Percentiles rank a stretch among this genome's conserved stretches.
Evolutionary conservation across 345 rosid species (phyloP).

Genomic region (Isatis tinctoria): DNA sequence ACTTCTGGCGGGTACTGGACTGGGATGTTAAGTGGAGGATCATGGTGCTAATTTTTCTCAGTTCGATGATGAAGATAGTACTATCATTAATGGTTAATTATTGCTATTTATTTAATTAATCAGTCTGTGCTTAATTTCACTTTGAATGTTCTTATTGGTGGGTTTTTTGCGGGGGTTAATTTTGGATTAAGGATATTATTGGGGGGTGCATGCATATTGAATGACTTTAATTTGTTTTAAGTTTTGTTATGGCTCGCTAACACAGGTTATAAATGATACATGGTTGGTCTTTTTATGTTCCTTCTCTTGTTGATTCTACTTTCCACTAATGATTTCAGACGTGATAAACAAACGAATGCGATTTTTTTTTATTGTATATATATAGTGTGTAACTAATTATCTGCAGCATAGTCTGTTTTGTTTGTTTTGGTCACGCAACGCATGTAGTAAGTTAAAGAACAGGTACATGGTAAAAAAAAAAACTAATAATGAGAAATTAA

Average conservation of each 20-base stretch:
- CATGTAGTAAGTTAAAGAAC: slow-evolving; percentile 2
- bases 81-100: slow-evolving; percentile 26
- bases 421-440: neutral
- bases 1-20: slow-evolving; percentile 79
- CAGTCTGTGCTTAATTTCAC: slow-evolving; percentile 17
- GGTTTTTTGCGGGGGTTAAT: slow-evolving; percentile 7
- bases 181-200: slow-evolving; percentile 16
- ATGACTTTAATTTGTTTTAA: slow-evolving; percentile 34
- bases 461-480: neutral
- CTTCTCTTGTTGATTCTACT: slow-evolving; percentile 6
- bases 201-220: slow-evolving; percentile 35
- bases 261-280: slow-evolving; percentile 38
- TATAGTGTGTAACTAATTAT: neutral
- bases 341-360: neutral
- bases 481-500: neutral
- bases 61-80: slow-evolving; percentile 25
- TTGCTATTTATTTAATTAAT: slow-evolving; percentile 25
- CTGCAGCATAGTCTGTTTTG: neutral
- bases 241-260: slow-evolving; percentile 25
- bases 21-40: slow-evolving; percentile 93
- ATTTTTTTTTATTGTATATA: neutral
- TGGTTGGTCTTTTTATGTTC: slow-evolving; percentile 25
- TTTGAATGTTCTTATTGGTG: slow-evolving; percentile 18
- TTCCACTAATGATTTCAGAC: neutral
- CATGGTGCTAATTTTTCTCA: slow-evolving; percentile 56